phyloP scores from a whole-genome alignment of 441 rosid genomes.

The Populus hybrid region DNA sequence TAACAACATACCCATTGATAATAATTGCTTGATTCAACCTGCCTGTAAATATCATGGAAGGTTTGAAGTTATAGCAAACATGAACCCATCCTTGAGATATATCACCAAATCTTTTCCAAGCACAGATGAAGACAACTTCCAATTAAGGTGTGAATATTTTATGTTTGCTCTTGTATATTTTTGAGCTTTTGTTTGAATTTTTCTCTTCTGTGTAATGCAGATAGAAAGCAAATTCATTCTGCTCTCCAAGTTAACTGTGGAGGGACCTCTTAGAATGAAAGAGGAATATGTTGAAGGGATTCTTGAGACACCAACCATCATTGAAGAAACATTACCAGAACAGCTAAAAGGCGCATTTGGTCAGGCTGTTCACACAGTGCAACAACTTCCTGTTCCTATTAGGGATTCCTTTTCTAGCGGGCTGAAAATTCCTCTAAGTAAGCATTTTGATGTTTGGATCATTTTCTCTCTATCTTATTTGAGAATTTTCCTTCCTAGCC shows the following conservation, averaged over 20 bases:
- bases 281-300: conserved; percentile 81
- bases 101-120: background rate
- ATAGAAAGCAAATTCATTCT: conserved; percentile 68
- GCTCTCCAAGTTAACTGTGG: conserved; percentile 58
- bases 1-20: too few species aligned
- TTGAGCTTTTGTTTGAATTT: background rate
- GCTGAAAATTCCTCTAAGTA: conserved; percentile 68
- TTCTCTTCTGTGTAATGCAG: conserved; percentile 38
- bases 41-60: background rate
- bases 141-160: background rate
- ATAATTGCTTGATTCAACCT: background rate
- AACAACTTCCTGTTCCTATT: conserved; percentile 76
- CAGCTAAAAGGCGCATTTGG: conserved; percentile 69
- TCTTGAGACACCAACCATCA: conserved; percentile 65
- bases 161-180: background rate
- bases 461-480: background rate
- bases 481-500: background rate
- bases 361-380: conserved; percentile 59
- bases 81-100: background rate
- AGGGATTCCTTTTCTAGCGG: conserved; percentile 66
- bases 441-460: conserved; percentile 27
- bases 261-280: conserved; percentile 87
- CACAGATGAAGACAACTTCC: background rate
- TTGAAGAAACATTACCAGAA: conserved; percentile 77
- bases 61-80: background rate